phyloP scores from a whole-genome alignment of 495 filamentous ascomycete genomes.

The Saxispiralis lemnorum region DNA sequence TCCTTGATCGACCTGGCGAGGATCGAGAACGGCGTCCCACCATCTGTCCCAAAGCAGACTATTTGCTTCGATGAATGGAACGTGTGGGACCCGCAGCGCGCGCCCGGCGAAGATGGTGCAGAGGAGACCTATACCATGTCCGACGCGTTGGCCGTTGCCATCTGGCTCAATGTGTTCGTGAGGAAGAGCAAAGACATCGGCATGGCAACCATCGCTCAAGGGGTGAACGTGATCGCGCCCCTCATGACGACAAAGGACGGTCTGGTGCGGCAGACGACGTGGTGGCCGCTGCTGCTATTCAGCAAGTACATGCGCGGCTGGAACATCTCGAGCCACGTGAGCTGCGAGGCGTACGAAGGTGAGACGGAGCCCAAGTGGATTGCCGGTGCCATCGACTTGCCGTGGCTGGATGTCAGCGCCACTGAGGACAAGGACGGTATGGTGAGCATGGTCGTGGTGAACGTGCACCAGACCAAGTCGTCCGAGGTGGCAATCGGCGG shows the following conservation, averaged over 20 bases:
- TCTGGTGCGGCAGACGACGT: slow-evolving; percentile 54
- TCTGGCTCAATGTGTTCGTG: slow-evolving; percentile 67
- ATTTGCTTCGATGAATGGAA: slow-evolving; percentile 84
- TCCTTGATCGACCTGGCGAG: slow-evolving; percentile 55
- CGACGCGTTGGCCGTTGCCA: slow-evolving; percentile 54
- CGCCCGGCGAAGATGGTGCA: slow-evolving; percentile 45
- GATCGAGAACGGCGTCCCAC: slow-evolving; percentile 45
- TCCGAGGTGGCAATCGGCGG: slow-evolving; percentile 41
- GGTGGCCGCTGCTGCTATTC: slow-evolving; percentile 60
- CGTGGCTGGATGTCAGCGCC: slow-evolving; percentile 57
- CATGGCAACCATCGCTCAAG: slow-evolving; percentile 71
- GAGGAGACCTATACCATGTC: slow-evolving; percentile 59
- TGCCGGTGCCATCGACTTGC: slow-evolving; percentile 42
- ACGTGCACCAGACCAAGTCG: slow-evolving; percentile 40
- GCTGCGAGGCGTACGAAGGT: slow-evolving; percentile 41
- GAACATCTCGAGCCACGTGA: slow-evolving; percentile 44
- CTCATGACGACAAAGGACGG: slow-evolving; percentile 50
- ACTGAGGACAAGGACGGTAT: slow-evolving; percentile 41
- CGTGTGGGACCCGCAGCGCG: slow-evolving; percentile 61
- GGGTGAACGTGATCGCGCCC: slow-evolving; percentile 60
- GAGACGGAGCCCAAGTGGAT: slow-evolving; percentile 49
- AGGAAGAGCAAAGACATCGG: slow-evolving; percentile 52
- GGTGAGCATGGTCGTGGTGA: slow-evolving; percentile 50
- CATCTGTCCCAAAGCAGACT: slow-evolving; percentile 37
- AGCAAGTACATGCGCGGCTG: slow-evolving; percentile 57